Conservation (phyloP, 2,329 filamentous ascomycete species). For the Domatiomyces catenatus region DNA sequence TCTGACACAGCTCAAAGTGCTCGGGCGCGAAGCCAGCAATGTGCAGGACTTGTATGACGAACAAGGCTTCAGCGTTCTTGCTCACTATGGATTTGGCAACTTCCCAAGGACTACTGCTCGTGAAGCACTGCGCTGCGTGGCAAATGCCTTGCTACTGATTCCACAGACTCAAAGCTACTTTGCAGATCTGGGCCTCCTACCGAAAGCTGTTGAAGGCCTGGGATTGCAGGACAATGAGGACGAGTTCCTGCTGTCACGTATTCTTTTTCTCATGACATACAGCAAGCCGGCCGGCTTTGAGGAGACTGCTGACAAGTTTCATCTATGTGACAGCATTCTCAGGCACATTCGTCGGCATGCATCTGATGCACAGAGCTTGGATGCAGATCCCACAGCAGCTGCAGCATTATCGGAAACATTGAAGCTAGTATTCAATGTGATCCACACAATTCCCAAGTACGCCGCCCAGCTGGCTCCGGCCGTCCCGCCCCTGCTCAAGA, state of each 20-base stretch:
- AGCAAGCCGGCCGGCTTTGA: constrained; percentile 53
- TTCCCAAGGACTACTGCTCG: constrained; percentile 48
- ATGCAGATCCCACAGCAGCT: constrained; percentile 12
- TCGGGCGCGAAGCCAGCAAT: constrained; percentile 55
- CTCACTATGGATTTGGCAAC: constrained; percentile 57
- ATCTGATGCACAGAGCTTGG: constrained; percentile 29
- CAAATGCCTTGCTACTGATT: constrained; percentile 65
- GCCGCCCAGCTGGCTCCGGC: constrained; percentile 48
- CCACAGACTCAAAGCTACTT: constrained; percentile 55
- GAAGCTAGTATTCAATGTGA: constrained; percentile 80
- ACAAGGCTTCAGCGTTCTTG: constrained; percentile 57
- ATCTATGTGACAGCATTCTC: constrained; percentile 52
- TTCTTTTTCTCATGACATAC: constrained; percentile 70
- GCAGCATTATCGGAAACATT: constrained; percentile 72
- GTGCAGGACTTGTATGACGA: constrained; percentile 74
- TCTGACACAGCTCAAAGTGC: constrained; percentile 55
- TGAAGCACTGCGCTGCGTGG: constrained; percentile 66
- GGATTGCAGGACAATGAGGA: constrained; percentile 62
- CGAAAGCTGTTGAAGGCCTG: constrained; percentile 54
- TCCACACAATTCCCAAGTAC: constrained; percentile 54
- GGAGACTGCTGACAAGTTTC: constrained; percentile 48
- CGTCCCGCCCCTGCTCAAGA: constrained; percentile 52
- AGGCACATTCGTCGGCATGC: constrained; percentile 58
- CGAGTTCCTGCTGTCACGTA: constrained; percentile 68
- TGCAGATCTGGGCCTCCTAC: constrained; percentile 52